Evolutionary conservation across 208 protist genomes (phyloP).

Genomic region (Leishmania guyanensis): DNA sequence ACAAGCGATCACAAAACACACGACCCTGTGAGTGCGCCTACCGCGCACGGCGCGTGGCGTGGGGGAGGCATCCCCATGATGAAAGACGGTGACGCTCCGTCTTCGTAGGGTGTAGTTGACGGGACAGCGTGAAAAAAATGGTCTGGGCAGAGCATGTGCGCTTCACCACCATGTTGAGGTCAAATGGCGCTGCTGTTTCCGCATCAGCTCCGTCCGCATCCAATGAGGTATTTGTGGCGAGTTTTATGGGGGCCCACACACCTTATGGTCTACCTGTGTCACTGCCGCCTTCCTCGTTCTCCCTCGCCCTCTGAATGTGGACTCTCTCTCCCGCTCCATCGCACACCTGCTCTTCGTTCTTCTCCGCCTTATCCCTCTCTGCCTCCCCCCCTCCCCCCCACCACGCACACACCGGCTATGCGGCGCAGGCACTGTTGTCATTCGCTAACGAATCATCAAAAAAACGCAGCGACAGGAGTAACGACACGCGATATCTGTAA

Average conservation of each 20-base stretch:
- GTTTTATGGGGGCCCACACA: background rate
- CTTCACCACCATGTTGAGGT: background rate
- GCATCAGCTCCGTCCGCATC: background rate
- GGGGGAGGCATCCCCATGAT: background rate
- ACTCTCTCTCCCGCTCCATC: background rate
- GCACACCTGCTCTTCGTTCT: slow-evolving; percentile 1
- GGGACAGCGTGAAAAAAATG: background rate
- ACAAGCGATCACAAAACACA: background rate
- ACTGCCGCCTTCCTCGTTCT: background rate
- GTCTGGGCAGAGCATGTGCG: background rate
- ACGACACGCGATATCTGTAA: background rate
- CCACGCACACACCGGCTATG: background rate
- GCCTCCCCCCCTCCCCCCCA: background rate
- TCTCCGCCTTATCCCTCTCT: background rate
- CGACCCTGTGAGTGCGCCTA: background rate
- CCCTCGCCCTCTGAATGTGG: background rate
- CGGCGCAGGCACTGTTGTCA: background rate
- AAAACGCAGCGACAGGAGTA: background rate
- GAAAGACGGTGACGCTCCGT: background rate
- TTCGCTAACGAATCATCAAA: background rate
- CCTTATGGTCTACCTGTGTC: background rate
- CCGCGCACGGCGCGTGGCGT: background rate
- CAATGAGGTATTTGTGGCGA: background rate
- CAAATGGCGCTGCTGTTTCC: background rate
- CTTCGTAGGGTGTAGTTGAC: background rate